Base-by-base conservation (phyloP, 2,329 filamentous ascomycete species). In the Biscogniauxia marginata region DNA sequence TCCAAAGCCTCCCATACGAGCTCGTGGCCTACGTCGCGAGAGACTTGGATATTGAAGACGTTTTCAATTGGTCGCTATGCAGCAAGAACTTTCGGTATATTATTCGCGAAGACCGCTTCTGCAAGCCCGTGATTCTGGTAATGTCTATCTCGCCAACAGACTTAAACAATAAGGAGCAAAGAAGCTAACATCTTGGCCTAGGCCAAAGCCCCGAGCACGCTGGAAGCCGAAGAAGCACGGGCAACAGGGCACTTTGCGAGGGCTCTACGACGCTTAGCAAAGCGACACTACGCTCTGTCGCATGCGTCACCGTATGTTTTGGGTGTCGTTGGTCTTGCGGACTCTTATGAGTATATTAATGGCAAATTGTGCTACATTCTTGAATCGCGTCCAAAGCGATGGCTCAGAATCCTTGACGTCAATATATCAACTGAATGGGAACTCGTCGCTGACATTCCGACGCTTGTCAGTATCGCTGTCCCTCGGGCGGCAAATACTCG, bases 341-440 rank as follows among this genome's bases (percentile, higher is more conserved):
- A 84, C 21, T 75, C 78, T 3, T 90, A 87, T 70, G 69, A 85
- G 2, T 91, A 88, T 67, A 75, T 77, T 18, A 78, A 84, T 55
- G 87, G 88, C 5, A 77, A 83, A 9, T 72, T 92, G 16, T 90
- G 87, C 63, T 88, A 91, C 66, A 79, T 83, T 9, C 67, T 77
- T 44, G 76, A 79, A 51, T 71, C 74, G 48, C 74, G 71, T 43
- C 60, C 45, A 56, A 65, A 39, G 52, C 67, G 57, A 8, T 65
- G 68, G 49, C 75, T 92, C 23, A 81, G 83, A 3, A 70, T 90
- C 22, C 74, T 88, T 49, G 76, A 88, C 57, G 72, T 90, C 18
- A 81, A 84, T 62, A 65, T 67, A 6, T 77, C 78, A 0, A 74
- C 73, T 1, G 67, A 66, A 19, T 63, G 70, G 9, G 86, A 90